phyloP scores from a whole-genome alignment of 352 stramenopile genomes.

The Plasmopara muralis region DNA sequence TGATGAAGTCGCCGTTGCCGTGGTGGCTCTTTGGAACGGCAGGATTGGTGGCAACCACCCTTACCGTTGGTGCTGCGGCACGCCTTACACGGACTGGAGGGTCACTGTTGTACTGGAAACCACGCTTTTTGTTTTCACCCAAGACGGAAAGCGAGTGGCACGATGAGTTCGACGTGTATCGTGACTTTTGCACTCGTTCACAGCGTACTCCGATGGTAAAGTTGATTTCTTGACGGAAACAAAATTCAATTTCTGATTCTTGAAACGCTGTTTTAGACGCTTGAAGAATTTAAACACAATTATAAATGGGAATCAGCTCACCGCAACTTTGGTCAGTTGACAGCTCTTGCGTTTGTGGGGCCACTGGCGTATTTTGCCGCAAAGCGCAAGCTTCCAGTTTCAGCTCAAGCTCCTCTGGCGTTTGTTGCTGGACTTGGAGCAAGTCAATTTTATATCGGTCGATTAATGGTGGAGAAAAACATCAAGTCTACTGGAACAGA shows the following conservation, averaged over 20 bases:
- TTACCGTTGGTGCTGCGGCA: conserved; percentile 94
- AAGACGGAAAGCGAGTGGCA: conserved; percentile 87
- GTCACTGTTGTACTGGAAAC: conserved; percentile 95
- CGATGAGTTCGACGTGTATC: conserved; percentile 92
- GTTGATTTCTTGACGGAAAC: not conserved
- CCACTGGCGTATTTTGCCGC: conserved; percentile 89
- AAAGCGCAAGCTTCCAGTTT: conserved; percentile 55
- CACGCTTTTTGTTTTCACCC: conserved; percentile 74
- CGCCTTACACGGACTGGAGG: conserved; percentile 92
- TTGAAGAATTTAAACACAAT: conserved; percentile 96
- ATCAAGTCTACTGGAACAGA: conserved; percentile 21
- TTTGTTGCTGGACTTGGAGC: conserved; percentile 34
- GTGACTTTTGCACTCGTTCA: conserved; percentile 91
- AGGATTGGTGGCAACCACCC: conserved; percentile 88
- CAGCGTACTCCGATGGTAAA: conserved; percentile 79
- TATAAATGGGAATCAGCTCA: conserved; percentile 91
- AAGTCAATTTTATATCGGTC: conserved; percentile 46
- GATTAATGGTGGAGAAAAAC: conserved; percentile 41
- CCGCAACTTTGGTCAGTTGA: conserved; percentile 88
- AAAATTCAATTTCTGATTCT: not conserved
- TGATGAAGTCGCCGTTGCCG: conserved; percentile 46
- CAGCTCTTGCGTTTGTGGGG: conserved; percentile 86
- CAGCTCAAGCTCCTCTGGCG: conserved; percentile 39
- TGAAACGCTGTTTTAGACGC: conserved; percentile 36
- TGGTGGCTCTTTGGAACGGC: conserved; percentile 93